Evolutionary conservation across 345 rosid genomes (phyloP).

Genomic region (Rhodomyrtus tomentosa): DNA sequence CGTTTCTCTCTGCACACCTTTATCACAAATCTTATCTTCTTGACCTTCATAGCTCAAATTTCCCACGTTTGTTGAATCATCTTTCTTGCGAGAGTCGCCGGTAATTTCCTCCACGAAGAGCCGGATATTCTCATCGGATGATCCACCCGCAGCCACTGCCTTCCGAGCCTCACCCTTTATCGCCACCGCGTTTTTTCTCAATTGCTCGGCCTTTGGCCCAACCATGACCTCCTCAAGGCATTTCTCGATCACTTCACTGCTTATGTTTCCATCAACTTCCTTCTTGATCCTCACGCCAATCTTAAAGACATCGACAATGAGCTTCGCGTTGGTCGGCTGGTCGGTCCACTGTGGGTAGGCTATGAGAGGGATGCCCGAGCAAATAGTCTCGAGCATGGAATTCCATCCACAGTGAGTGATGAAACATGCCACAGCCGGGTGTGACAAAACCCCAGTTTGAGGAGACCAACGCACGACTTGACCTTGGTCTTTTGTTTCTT

Average conservation of each 20-base stretch:
- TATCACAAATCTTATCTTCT: too few relatives aligned
- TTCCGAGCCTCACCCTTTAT: conserved; percentile 51
- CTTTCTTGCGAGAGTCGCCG: neutral
- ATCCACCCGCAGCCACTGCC: conserved; percentile 64
- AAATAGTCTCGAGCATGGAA: conserved; percentile 26
- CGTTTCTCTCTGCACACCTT: too few relatives aligned
- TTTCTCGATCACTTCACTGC: conserved; percentile 16
- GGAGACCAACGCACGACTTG: conserved; percentile 38
- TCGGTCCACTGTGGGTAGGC: conserved; percentile 44
- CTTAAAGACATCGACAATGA: conserved; percentile 25
- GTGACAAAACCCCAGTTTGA: conserved; percentile 29
- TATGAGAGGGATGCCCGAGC: conserved; percentile 32
- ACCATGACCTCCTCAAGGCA: conserved; percentile 21
- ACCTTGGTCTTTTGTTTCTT: conserved; percentile 25
- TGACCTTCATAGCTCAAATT: neutral
- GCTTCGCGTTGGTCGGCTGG: conserved; percentile 47
- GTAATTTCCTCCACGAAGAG: conserved; percentile 48
- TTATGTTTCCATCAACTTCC: conserved; percentile 8
- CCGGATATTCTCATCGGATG: conserved; percentile 43
- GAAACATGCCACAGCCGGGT: conserved; percentile 28
- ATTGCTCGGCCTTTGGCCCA: conserved; percentile 29
- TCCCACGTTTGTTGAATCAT: neutral
- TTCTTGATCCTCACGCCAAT: conserved; percentile 24
- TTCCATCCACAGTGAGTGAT: conserved; percentile 58
- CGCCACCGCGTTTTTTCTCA: conserved; percentile 43